These are phyloP conservation scores for Colletotrichum eremochloae DNA, from an alignment of 2,329 filamentous ascomycete species.

Conservation along the genomic window DNA sequence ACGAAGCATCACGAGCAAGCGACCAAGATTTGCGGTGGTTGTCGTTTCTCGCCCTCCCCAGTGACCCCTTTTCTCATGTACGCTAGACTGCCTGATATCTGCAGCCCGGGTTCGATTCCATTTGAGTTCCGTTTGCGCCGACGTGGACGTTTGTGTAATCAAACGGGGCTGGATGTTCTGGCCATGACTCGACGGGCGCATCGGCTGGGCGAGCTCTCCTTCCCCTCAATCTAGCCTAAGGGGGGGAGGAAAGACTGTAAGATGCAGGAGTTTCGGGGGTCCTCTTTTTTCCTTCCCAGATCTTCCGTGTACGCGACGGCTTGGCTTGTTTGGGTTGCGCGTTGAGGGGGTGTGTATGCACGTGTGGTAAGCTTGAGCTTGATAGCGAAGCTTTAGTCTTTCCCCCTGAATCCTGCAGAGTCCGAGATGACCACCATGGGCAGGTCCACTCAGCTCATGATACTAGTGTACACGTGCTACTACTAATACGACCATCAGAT, in stretches of 20 bases:
- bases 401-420: too few relatives aligned
- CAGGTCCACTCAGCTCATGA: too few relatives aligned
- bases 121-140: neutral
- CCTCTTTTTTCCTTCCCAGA: neutral
- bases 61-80: constrained; percentile 8
- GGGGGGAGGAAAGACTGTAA: neutral
- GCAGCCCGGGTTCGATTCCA: neutral
- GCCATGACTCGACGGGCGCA: neutral
- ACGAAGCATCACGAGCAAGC: constrained; percentile 27
- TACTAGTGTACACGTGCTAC: too few relatives aligned
- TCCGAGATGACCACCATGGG: too few relatives aligned
- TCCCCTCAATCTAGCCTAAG: neutral
- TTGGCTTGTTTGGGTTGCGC: neutral
- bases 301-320: neutral
- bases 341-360: too few relatives aligned
- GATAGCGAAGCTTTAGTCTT: too few relatives aligned
- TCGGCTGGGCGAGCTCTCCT: neutral
- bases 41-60: neutral
- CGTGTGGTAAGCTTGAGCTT: too few relatives aligned
- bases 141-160: constrained; percentile 27
- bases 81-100: neutral
- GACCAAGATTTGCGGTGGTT: constrained; percentile 21
- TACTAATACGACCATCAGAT: too few relatives aligned
- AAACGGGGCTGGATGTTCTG: neutral
- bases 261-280: neutral